A percentile compares a stretch with the other conserved stretches of the same genome.
phyloP scores from a whole-genome alignment of 208 protist genomes.

The Trypanosomatidae sp. region DNA sequence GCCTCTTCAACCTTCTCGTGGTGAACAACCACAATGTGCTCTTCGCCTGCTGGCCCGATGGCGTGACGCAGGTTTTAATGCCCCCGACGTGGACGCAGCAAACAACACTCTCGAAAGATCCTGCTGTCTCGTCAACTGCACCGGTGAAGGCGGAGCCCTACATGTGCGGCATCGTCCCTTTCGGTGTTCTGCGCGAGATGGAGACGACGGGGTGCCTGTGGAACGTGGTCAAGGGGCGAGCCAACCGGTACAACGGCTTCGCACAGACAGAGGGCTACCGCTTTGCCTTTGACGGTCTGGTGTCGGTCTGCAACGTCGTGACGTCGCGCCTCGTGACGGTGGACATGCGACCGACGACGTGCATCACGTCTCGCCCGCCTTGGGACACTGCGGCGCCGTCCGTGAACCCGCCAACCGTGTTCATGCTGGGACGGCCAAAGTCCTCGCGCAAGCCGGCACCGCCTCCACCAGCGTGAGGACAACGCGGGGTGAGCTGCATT shows the following conservation, averaged over 20 bases:
- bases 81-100: slow-evolving; percentile 10
- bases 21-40: slow-evolving; percentile 56
- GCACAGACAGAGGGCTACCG: slow-evolving; percentile 38
- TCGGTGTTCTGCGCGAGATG: slow-evolving; percentile 56
- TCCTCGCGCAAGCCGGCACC: too few relatives aligned
- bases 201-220: slow-evolving; percentile 72
- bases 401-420: slow-evolving; percentile 19
- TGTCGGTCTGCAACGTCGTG: slow-evolving; percentile 63
- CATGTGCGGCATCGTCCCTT: slow-evolving; percentile 63
- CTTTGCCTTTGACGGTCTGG: slow-evolving; percentile 57
- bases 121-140: too few relatives aligned
- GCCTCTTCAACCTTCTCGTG: slow-evolving; percentile 36
- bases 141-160: slow-evolving; percentile 24
- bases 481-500: too few relatives aligned
- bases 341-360: slow-evolving; percentile 37
- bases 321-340: slow-evolving; percentile 48
- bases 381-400: slow-evolving; percentile 19
- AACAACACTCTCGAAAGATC: too few relatives aligned
- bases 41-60: slow-evolving; percentile 72
- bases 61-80: slow-evolving; percentile 47
- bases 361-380: too few relatives aligned
- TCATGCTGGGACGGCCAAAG: slow-evolving; percentile 22
- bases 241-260: slow-evolving; percentile 36
- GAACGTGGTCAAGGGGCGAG: slow-evolving; percentile 63
- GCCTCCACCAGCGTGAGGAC: too few relatives aligned